Evolutionary conservation across 1,284 basidiomycete genomes (phyloP).

Genomic region (Leccinum griseonigrum): DNA sequence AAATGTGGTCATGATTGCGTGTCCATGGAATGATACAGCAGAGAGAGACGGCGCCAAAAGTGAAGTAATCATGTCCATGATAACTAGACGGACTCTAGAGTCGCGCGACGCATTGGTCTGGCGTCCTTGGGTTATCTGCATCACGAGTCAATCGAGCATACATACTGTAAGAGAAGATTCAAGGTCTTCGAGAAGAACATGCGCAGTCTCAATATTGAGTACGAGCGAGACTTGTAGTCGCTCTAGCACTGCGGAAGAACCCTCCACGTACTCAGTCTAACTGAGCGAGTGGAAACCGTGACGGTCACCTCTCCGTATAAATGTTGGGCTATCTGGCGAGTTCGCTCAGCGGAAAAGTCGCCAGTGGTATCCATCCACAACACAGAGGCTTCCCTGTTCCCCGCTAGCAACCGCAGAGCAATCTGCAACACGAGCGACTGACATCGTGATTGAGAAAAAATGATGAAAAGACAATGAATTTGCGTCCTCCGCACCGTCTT

Average conservation of each 20-base stretch:
- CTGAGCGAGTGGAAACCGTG: neutral
- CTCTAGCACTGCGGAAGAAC: constrained; percentile 32
- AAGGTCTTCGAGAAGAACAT: constrained; percentile 49
- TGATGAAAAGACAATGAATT: neutral
- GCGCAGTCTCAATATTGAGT: constrained; percentile 54
- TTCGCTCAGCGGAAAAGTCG: constrained; percentile 56
- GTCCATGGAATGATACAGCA: constrained; percentile 67
- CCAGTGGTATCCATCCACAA: constrained; percentile 73
- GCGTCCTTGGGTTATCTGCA: neutral
- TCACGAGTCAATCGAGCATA: constrained; percentile 13
- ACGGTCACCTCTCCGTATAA: constrained; percentile 35
- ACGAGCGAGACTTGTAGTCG: constrained; percentile 52
- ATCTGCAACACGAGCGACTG: constrained; percentile 61
- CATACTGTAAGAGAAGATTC: constrained; percentile 32
- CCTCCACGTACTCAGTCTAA: constrained; percentile 28
- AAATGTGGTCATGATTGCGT: constrained; percentile 69
- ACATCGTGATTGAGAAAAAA: constrained; percentile 5
- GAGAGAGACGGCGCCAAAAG: constrained; percentile 68
- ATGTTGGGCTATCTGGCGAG: constrained; percentile 38
- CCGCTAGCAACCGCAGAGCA: constrained; percentile 49
- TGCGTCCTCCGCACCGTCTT: constrained; percentile 56
- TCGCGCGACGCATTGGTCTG: constrained; percentile 13
- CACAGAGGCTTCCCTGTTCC: constrained; percentile 37
- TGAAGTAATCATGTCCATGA: constrained; percentile 65
- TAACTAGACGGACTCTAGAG: constrained; percentile 43